Base-by-base conservation (phyloP, 805 yeast species). In the Lachancea waltii region DNA sequence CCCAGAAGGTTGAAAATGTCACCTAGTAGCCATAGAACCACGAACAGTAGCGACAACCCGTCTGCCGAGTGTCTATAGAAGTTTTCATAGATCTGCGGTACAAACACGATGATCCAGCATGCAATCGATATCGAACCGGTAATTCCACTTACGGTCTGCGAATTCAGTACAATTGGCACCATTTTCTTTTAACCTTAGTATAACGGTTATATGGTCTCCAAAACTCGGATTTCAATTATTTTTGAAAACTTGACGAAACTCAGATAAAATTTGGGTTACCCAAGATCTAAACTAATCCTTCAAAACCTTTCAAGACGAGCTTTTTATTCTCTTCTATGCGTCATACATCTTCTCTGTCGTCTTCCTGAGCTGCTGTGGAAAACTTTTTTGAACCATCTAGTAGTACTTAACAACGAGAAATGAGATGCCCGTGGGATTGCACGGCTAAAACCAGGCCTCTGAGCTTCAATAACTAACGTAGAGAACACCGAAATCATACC, bases 101-200 rank as follows among this genome's bases (percentile, higher is more conserved):
- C 94, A 68, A 92, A 90, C 13, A 90, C 98, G 34, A 92, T 89
- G 43, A 92, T 81, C 98, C 98, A 90, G 60, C 97, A 92, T 11
- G 97, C 95, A 33, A 90, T 75, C 14, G 97, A 90, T 24, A 92
- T 86, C 9, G 95, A 85, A 19, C 84, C 68, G 7, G 56, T 30
- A 40, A 84, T 81, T 5, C 90, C 92, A 53, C 86, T 77, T 14
- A 83, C 76, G 13, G 84, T 84, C 46, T 76, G 75, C 13, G 85
- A 78, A 47, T 77, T 81, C 38, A 80, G 65, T 20, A 73, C 70
- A 17, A 80, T 70, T 3, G 87, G 84, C 14, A 46, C 51, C 10
- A 57, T 39, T 15, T 45, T 47, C 53, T 3, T 30, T 30, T 4
- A 4, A 7, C 26, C 13, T 7, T 27, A 27, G 8, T 5, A 17